Base-by-base conservation (phyloP, 768 basidiomycete species). In the Phaffia tasmanica region DNA sequence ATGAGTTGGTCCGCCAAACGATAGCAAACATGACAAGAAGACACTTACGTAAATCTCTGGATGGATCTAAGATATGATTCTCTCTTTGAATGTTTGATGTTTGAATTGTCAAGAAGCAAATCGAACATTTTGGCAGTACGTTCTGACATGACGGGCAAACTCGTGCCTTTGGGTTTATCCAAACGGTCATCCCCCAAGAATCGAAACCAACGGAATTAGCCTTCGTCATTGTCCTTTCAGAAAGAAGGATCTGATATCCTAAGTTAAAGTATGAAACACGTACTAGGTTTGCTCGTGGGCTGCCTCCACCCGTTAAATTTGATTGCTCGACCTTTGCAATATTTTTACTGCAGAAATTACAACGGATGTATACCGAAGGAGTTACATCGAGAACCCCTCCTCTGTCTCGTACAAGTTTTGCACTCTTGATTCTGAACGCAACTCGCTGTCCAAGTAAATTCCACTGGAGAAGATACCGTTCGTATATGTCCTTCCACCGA, bases 401-500 rank as follows among this genome's bases (percentile, higher is more conserved):
- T 47, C 60, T 27, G 46, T 67, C 66, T 30, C 66, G 55, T 35
- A 60, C 66, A 0, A 62, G 47, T 19, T 54, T 25, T 18, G 51
- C 61, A 14, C 60, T 62, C 47, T 54, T 56, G 30, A 62, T 55
- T 42, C 47, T 61, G 30, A 67, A 56, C 54, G 29, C 32, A 4
- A 62, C 60, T 30, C 66, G 14, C 14, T 53, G 47, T 8, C 29
- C 54, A 42, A 50, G 58, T 27, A 63, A n/a, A n/a, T 56, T 49
- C 47, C 60, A 54, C 25, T 57, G n/a, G 9, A 62, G 60, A 3
- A 67, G n/a, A 1, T 56, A 55, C 21, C 35, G 14, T 48, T 67
- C 66, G 55, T 67, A 67, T 9, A 60, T 57, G 14, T 25, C 46
- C 32, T 62, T 67, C 66, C 66, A 67, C 0, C 61, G 60, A 21